Base-by-base conservation (phyloP, 305 asterid species). In the Caryopteris hybrid region DNA sequence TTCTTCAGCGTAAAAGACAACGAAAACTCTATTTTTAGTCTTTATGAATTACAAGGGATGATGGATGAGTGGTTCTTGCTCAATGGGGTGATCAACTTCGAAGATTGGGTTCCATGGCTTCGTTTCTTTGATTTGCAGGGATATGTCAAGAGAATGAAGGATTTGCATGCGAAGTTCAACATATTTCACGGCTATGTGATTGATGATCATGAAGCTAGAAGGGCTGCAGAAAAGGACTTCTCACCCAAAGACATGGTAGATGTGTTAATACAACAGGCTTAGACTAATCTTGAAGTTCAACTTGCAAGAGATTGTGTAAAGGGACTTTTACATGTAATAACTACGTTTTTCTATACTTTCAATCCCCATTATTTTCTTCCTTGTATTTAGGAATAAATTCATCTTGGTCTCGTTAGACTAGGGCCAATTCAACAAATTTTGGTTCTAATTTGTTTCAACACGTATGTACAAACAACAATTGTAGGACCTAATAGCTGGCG, bases 51-150 rank as follows among this genome's bases (percentile, higher is more conserved):
- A 47, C 63, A 64, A 38, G 45, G 4, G 33, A 53, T 80, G 71
- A 1, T 75, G 29, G 78, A 68, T 3, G 76, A 82, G 47, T 79
- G 78, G 83, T 68, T 77, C 17, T 4, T 36, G 29, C 73, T 72
- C 0, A 36, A 18, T 4, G 78, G 88, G 13, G 82, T 42, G 33
- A 13, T 73, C 20, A 72, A 76, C 27, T 27, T 80, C 17, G 83
- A 81, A 43, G 85, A 81, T 10, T 79, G 86, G 83, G 64, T 79
- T 5, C 83, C 85, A 16, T 84, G 83, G 83, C 80, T 81, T 8
- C 58, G 61, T 9, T 74, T 68, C 51, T 61, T 83, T 12, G 89
- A 81, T 58, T 1, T 79, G 53, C 81, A 81, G 39, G 83, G 86
- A 9, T 77, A 74, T 54, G 88, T 62, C 11, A 66, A 50, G 52